Conservation (phyloP, 1,139 yeast species). For the Protomyces inundatus region DNA sequence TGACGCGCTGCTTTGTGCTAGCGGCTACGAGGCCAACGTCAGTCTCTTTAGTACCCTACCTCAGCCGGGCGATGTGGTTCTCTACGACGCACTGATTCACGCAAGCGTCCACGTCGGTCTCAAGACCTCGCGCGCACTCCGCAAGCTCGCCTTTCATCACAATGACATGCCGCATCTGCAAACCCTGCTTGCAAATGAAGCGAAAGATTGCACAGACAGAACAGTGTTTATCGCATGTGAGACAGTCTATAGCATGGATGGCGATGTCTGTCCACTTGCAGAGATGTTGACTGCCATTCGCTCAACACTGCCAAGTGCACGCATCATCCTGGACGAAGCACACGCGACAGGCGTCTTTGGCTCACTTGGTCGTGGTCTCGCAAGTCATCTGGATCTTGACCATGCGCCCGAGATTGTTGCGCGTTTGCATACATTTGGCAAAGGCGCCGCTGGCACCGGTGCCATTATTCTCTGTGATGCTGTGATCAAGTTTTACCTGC, state of each 20-base stretch:
- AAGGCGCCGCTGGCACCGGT: conserved; percentile 36
- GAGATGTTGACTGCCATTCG: conserved; percentile 31
- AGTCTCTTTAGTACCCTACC: conserved; percentile 35
- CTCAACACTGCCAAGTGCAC: conserved; percentile 27
- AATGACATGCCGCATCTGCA: conserved; percentile 30
- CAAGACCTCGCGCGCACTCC: conserved; percentile 33
- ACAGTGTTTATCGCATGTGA: conserved; percentile 36
- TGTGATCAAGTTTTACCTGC: conserved; percentile 31
- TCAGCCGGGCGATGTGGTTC: conserved; percentile 34
- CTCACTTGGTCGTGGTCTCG: conserved; percentile 34
- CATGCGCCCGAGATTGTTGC: conserved; percentile 33
- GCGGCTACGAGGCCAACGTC: conserved; percentile 37
- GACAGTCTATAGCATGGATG: conserved; percentile 38
- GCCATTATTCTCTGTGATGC: conserved; percentile 34
- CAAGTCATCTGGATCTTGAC: conserved; percentile 26
- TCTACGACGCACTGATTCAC: conserved; percentile 36
- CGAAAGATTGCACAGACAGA: conserved; percentile 1
- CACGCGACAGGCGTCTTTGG: conserved; percentile 37
- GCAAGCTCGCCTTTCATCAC: conserved; percentile 31
- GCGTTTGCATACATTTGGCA: conserved; percentile 37
- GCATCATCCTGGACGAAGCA: conserved; percentile 36
- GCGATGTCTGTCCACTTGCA: conserved; percentile 35
- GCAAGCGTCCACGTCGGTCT: conserved; percentile 38
- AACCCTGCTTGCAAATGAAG: conserved; percentile 5
- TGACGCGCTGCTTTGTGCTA: conserved; percentile 34